Base-by-base conservation (phyloP, 169 alveolate species). In the Plasmodium ovale region DNA sequence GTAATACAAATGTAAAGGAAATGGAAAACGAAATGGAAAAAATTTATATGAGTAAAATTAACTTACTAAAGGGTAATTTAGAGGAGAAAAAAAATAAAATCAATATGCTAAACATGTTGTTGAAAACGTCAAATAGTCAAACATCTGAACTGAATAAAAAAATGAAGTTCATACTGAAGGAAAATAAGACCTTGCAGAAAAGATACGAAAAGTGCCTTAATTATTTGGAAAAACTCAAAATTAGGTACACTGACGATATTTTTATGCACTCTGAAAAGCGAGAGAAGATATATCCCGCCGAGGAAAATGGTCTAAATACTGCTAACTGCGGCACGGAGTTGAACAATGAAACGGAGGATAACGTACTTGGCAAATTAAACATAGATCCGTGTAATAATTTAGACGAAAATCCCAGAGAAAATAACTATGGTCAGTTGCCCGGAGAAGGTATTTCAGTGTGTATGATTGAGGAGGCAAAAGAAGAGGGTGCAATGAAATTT, bases 91-190 rank as follows among this genome's bases (percentile, higher is more conserved):
- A 65, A 25, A 42, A 69, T 10, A 82, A 82, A 82, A 65, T 82
- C 9, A 64, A 27, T 21, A 27, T 82, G 42, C 47, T 82, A 51
- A 82, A 82, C 44, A 33, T n/a, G 2, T 82, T 82, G 59, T 47
- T 82, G 42, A 64, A 82, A 82, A 82, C 90, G 31, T 82, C 90
- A 6, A 82, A 82, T 53, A 67, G 39, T 33, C 90, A 82, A 64
- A 39, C 90, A n/a, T 37, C 33, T 31, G 73, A 82, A 37, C 37
- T 82, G 42, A 82, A 82, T 59, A 65, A 65, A 19, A 82, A 82
- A 69, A 39, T 82, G 10, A 53, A 42, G 42, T 27, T 29, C 16
- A 49, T 82, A 64, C n/a, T 82, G 42, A 82, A 39, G n/a, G 90
- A 82, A 65, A 82, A 82, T 19, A 65, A 82, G n/a, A 27, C 35